A percentile compares a stretch with the other conserved stretches of the same genome.
These are phyloP conservation scores for Cystofilobasidium macerans DNA, from an alignment of 768 basidiomycete species.

Conservation along the genomic window DNA sequence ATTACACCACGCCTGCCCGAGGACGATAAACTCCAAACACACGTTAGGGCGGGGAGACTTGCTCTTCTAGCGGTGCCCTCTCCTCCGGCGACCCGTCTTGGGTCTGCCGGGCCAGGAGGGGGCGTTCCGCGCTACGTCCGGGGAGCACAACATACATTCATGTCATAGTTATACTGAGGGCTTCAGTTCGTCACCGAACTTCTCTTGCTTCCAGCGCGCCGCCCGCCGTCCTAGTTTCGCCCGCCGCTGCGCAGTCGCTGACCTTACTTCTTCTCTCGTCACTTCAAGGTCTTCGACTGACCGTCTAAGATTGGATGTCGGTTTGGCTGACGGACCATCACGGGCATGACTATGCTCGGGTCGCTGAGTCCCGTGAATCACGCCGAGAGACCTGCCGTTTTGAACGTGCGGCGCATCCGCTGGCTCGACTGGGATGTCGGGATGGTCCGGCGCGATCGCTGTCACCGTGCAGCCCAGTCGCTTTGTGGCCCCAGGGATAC, in stretches of 20 bases:
- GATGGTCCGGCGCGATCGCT: too few relatives aligned
- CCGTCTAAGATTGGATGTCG: too few relatives aligned
- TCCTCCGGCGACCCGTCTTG: slow-evolving; percentile 6
- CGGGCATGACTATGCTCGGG: too few relatives aligned
- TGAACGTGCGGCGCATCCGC: too few relatives aligned
- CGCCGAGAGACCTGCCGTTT: too few relatives aligned
- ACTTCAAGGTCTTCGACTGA: too few relatives aligned
- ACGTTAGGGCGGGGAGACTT: background rate
- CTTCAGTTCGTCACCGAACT: background rate
- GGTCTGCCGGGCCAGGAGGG: background rate
- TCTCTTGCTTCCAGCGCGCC: background rate
- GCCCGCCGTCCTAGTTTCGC: background rate
- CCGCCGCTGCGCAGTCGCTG: background rate
- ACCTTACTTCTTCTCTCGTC: background rate
- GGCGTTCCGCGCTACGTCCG: background rate
- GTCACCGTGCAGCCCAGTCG: too few relatives aligned
- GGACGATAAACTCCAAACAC: background rate
- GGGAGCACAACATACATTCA: background rate
- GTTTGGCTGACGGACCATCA: too few relatives aligned
- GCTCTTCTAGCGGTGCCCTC: background rate
- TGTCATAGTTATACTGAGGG: slow-evolving; percentile 18
- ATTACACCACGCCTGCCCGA: background rate
- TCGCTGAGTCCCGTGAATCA: too few relatives aligned
- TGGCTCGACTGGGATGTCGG: too few relatives aligned
- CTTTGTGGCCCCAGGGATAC: too few relatives aligned